A percentile compares a stretch with the other conserved stretches of the same genome.
phyloP scores from a whole-genome alignment of 495 filamentous ascomycete genomes.

The Opeltia flavorubescens region DNA sequence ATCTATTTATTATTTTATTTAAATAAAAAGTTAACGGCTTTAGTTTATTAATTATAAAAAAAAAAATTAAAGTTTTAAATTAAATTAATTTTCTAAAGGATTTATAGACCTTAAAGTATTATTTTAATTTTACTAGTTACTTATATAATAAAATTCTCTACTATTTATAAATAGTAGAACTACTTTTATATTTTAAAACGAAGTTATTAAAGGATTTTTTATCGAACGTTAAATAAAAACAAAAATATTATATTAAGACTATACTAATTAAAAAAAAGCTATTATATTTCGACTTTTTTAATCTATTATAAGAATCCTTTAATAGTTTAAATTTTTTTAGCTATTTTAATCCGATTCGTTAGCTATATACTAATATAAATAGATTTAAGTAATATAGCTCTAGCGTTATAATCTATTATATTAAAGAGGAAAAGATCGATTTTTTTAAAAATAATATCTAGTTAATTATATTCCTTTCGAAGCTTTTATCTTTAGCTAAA shows the following conservation, averaged over 20 bases:
- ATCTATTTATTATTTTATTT: neutral
- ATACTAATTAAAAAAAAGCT: neutral
- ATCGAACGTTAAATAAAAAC: neutral
- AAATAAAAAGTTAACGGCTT: neutral
- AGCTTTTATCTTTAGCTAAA: neutral
- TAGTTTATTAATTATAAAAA: neutral
- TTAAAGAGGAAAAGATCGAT: neutral
- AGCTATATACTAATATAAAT: slow-evolving; percentile 4
- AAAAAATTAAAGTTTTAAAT: slow-evolving; percentile 3
- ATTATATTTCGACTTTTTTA: neutral
- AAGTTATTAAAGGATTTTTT: neutral
- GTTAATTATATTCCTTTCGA: slow-evolving; percentile 5
- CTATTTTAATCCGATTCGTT: too few relatives aligned
- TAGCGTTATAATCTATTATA: slow-evolving; percentile 5
- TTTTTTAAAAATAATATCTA: neutral
- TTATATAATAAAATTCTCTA: neutral
- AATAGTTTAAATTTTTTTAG: too few relatives aligned
- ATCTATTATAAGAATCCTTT: neutral
- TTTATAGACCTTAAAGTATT: neutral
- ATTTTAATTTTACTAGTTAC: neutral
- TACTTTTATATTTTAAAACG: slow-evolving; percentile 1
- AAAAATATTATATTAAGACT: neutral
- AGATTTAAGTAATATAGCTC: slow-evolving; percentile 3
- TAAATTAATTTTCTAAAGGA: too few relatives aligned
- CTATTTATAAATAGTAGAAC: neutral